A percentile compares a stretch with the other conserved stretches of the same genome.
phyloP scores from a whole-genome alignment of 108 stramenopile species.

The Nannochloropsis salina region DNA sequence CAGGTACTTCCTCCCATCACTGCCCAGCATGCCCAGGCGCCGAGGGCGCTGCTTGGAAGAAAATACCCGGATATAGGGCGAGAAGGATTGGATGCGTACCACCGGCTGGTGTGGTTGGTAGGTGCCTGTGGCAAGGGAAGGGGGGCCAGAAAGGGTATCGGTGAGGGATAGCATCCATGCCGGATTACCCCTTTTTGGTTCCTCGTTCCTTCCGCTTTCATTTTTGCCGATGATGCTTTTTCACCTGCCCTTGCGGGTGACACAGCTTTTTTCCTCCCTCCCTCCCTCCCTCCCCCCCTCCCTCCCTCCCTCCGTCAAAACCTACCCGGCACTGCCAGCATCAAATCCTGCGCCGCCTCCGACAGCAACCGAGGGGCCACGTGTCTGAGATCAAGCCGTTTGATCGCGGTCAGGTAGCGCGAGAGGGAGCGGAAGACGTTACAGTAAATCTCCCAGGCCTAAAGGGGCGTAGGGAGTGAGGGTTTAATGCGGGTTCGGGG shows the following conservation, averaged over 20 bases:
- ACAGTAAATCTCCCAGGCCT: conserved; percentile 40
- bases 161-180: neutral
- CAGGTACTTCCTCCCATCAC: conserved; percentile 30
- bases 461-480: neutral
- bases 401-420: conserved; percentile 15
- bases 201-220: too few species aligned
- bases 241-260: neutral
- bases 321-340: conserved; percentile 45
- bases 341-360: neutral
- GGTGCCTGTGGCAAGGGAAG: neutral
- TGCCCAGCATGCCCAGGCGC: conserved; percentile 28
- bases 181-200: too few species aligned
- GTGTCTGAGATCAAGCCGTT: conserved; percentile 37
- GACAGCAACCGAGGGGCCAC: conserved; percentile 38
- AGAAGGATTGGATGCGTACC: conserved; percentile 15
- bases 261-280: neutral
- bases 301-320: conserved; percentile 20
- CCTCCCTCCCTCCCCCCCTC: neutral
- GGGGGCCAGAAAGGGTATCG: neutral
- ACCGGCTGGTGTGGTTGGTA: neutral
- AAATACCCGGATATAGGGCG: conserved; percentile 20
- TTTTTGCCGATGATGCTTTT: too few species aligned
- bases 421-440: conserved; percentile 22
- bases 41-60: conserved; percentile 44
- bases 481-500: neutral